phyloP scores from a whole-genome alignment of 306 rosid genomes.

The Castanospermum australe region DNA sequence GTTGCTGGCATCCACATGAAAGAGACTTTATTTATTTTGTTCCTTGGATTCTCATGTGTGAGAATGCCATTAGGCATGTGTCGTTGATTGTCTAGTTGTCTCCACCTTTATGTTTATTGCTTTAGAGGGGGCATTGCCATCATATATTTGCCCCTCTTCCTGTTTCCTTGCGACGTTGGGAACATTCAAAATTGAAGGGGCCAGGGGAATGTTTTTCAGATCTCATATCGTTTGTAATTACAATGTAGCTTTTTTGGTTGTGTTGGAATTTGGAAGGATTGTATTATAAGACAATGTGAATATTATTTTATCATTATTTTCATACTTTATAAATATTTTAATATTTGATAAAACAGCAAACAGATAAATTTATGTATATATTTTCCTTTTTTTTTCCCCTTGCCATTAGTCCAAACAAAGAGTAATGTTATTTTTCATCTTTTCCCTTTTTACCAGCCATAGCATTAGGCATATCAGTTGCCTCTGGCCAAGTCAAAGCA shows the following conservation, averaged over 20 bases:
- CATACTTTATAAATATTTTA: no score
- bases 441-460: no score
- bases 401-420: no score
- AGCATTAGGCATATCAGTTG: no score
- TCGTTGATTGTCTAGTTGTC: neutral
- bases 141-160: neutral
- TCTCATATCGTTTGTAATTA: constrained; percentile 19
- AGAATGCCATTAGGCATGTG: neutral
- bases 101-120: neutral
- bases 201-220: constrained; percentile 39
- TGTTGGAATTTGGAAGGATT: no score
- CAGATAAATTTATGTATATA: no score
- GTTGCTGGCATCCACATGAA: neutral
- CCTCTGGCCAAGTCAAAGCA: no score
- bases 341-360: no score
- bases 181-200: neutral
- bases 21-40: neutral
- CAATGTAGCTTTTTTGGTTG: constrained; percentile 22
- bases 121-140: neutral
- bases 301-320: no score
- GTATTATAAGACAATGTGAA: no score
- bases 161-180: neutral
- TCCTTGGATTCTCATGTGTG: neutral
- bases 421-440: no score
- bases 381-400: no score